Evolutionary conservation across 495 filamentous ascomycete species (phyloP), one percentile per base, ranked within the genome.

Genomic region (Penicillium crystallinum): DNA sequence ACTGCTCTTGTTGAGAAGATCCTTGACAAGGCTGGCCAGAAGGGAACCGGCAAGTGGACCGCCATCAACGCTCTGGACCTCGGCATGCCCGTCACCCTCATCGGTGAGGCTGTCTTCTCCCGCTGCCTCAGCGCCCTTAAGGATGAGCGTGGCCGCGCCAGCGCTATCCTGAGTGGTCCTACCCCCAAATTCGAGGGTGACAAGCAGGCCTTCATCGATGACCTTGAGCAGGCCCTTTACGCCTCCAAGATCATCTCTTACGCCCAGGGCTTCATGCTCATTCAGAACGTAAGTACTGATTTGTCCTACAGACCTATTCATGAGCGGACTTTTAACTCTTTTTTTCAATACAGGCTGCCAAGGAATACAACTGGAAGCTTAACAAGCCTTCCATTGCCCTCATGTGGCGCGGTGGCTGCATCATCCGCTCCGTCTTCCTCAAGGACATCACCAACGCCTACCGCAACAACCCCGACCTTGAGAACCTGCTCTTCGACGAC

Each of bases 181-280:
- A 81, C 77, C 58, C 84, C 79, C 54, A 82, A 84, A 51, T 97
- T 97, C 76, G 78, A 82, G 37, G 93, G 91, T 64, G 82, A 96
- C 82, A 90, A 87, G 81, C 79, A 91, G 68, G 78, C 88, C 70
- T 93, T 97, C 82, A 80, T 98, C 62, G 89, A 89, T 54, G 89
- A 98, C 75, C 86, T 98, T 39, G 93, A 98, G 79, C 93, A 98
- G 80, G 93, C 93, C 53, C 84, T 98, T 51, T 98, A 98, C 64
- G 93, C 93, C 49, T 97, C 93, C 53, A 98, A 98, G 86, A 97
- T 98, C 64, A 97, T 98, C 75, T 98, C 93, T 33, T 98, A 98
- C 68, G 90, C 92, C 58, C 93, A 98, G 75, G 93, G 93, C 68
- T 98, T 98, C 82, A 98, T 98, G 95, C 83, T 98, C 67, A 97